phyloP scores from a whole-genome alignment of 23 red algal genomes.

The Agarophyton chilense region DNA sequence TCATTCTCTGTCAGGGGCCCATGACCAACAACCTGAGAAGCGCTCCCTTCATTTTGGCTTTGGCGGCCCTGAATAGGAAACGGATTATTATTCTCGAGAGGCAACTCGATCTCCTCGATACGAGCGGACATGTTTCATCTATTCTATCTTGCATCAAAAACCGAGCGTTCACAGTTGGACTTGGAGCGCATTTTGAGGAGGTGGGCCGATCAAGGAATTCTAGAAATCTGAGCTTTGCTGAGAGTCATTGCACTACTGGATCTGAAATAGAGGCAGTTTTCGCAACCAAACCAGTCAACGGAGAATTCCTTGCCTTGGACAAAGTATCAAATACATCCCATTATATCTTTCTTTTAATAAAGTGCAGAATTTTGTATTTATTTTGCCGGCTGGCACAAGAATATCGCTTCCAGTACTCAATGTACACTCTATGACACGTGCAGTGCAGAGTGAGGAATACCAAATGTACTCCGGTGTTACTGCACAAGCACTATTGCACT shows the following conservation, averaged over 20 bases:
- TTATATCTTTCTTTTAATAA: slow-evolving; percentile 20
- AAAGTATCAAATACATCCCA: slow-evolving; percentile 22
- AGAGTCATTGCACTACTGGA: not conserved
- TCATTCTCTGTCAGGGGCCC: no score
- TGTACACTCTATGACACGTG: no score
- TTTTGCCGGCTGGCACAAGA: no score
- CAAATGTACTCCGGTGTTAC: no score
- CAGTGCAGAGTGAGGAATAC: no score
- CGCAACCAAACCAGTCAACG: not conserved
- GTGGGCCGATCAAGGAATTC: slow-evolving; percentile 6
- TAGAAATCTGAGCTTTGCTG: slow-evolving; percentile 13
- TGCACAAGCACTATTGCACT: no score
- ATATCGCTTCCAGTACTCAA: no score
- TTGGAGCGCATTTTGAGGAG: not conserved
- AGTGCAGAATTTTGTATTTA: not conserved
- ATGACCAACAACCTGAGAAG: not conserved
- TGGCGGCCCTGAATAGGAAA: not conserved
- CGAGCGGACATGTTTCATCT: not conserved
- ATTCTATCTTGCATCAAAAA: not conserved
- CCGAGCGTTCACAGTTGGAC: not conserved
- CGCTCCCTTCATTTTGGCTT: not conserved
- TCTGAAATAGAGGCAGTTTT: slow-evolving; percentile 19
- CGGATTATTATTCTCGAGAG: not conserved
- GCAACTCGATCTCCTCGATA: not conserved
- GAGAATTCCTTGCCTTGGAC: not conserved